Percentiles rank a stretch among this genome's conserved stretches.
These are phyloP conservation scores for Hydnomerulius pinastri DNA, from an alignment of 768 basidiomycete species.

Conservation along the genomic window DNA sequence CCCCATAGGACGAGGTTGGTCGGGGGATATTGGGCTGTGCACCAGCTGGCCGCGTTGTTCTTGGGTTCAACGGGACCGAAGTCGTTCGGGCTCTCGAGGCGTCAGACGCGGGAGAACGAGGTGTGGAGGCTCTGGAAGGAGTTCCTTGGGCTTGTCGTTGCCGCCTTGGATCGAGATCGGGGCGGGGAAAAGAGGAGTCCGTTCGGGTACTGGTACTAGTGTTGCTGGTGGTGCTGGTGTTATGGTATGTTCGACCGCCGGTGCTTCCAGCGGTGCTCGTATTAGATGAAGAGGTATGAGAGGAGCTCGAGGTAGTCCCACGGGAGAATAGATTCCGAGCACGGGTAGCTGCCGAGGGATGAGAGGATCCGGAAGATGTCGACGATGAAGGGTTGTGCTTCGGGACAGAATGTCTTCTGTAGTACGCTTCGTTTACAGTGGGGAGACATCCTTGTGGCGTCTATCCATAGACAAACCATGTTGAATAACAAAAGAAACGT, in stretches of 20 bases:
- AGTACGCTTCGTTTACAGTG: conserved; percentile 55
- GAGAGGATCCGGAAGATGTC: conserved; percentile 4
- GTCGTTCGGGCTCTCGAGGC: conserved; percentile 21
- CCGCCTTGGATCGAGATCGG: conserved; percentile 58
- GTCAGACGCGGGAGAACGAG: conserved; percentile 14
- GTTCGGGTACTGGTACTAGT: conserved; percentile 23
- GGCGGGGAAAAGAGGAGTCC: conserved; percentile 52
- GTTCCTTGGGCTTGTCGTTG: conserved; percentile 26
- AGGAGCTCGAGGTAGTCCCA: conserved; percentile 6
- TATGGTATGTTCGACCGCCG: not conserved
- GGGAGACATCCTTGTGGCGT: conserved; percentile 62
- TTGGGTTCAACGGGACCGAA: conserved; percentile 20
- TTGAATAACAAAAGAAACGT: not conserved
- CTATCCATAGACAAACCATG: conserved; percentile 33
- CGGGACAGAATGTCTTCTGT: conserved; percentile 32
- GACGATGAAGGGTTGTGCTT: conserved; percentile 3
- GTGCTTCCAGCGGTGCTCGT: not conserved
- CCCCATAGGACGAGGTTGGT: conserved; percentile 22
- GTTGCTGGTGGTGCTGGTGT: not conserved
- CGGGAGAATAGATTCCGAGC: conserved; percentile 15
- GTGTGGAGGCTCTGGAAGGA: conserved; percentile 11
- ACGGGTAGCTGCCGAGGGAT: conserved; percentile 13
- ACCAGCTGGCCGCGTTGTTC: conserved; percentile 1
- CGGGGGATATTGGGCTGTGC: conserved; percentile 9
- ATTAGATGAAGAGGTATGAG: not conserved